phyloP scores from a whole-genome alignment of 139 green algal species.

The Auxenochlorella protothecoides region DNA sequence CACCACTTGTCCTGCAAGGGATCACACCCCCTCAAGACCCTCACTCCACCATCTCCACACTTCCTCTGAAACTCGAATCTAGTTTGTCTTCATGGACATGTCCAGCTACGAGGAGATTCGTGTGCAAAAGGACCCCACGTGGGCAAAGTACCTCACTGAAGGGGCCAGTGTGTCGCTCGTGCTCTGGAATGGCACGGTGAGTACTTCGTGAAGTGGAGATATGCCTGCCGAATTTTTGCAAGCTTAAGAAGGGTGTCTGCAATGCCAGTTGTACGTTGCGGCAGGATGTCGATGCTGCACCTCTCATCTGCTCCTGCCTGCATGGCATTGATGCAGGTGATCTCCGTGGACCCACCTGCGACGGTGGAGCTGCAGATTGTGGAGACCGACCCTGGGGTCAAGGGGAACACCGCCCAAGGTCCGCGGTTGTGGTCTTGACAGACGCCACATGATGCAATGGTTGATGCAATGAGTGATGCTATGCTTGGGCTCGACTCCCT shows the following conservation, averaged over 20 bases:
- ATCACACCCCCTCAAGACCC: no score
- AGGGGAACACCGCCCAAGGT: slow-evolving; percentile 67
- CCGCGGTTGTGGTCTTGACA: no score
- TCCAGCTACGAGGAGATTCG: slow-evolving; percentile 90
- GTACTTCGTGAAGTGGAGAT: not conserved
- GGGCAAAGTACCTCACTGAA: slow-evolving; percentile 87
- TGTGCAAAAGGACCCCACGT: slow-evolving; percentile 59
- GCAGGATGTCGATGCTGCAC: not conserved
- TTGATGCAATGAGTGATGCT: no score
- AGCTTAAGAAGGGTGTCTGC: no score
- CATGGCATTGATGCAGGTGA: slow-evolving; percentile 36
- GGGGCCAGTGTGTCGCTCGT: slow-evolving; percentile 60
- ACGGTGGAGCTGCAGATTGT: slow-evolving; percentile 71
- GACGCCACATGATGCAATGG: no score
- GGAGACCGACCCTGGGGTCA: slow-evolving; percentile 77
- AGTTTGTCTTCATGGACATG: slow-evolving; percentile 96
- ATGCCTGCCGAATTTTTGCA: no score
- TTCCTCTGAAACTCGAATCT: no score
- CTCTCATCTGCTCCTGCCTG: not conserved
- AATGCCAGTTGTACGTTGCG: no score
- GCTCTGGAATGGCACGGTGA: slow-evolving; percentile 76
- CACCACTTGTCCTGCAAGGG: no score
- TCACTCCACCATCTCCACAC: no score
- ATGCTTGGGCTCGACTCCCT: no score
- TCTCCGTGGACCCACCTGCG: slow-evolving; percentile 74